Conservation (phyloP, 306 rosid genomes). For the Betula pendula region DNA sequence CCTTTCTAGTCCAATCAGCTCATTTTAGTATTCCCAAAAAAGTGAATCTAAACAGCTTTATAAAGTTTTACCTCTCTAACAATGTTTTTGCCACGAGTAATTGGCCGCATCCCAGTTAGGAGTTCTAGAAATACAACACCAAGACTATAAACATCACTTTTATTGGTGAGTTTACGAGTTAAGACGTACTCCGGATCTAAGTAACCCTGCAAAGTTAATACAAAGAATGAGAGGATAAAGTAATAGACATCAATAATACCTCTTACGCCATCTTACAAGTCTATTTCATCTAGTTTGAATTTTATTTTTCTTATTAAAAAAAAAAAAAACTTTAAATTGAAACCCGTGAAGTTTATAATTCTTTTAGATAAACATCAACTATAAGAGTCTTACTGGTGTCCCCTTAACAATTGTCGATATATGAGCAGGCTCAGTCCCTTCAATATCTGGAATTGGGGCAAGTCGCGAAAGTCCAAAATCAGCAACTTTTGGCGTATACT, state of each 20-base stretch:
- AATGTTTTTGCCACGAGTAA: conserved; percentile 87
- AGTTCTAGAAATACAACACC: conserved; percentile 85
- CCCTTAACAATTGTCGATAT: conserved; percentile 94
- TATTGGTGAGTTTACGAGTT: background rate
- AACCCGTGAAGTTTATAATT: background rate
- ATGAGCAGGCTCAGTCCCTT: conserved; percentile 74
- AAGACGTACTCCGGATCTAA: conserved; percentile 10
- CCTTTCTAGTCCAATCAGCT: background rate
- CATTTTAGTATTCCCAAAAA: background rate
- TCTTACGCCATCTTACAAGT: background rate
- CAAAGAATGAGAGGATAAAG: conserved; percentile 4
- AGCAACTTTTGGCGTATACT: conserved; percentile 74
- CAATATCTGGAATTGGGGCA: conserved; percentile 83
- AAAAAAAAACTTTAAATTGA: no score
- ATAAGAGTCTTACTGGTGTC: conserved; percentile 73
- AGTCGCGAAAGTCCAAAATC: conserved; percentile 98
- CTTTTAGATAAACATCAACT: background rate
- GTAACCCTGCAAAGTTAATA: conserved; percentile 28
- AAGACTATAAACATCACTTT: conserved; percentile 8
- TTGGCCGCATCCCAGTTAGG: conserved; percentile 89
- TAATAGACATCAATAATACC: background rate
- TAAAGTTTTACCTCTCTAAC: conserved; percentile 80
- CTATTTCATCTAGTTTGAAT: background rate
- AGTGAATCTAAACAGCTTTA: conserved; percentile 13
- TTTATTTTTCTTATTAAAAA: background rate